These are phyloP conservation scores for Gynostemma pentaphyllum DNA, from an alignment of 306 rosid genomes.

Conservation along the genomic window DNA sequence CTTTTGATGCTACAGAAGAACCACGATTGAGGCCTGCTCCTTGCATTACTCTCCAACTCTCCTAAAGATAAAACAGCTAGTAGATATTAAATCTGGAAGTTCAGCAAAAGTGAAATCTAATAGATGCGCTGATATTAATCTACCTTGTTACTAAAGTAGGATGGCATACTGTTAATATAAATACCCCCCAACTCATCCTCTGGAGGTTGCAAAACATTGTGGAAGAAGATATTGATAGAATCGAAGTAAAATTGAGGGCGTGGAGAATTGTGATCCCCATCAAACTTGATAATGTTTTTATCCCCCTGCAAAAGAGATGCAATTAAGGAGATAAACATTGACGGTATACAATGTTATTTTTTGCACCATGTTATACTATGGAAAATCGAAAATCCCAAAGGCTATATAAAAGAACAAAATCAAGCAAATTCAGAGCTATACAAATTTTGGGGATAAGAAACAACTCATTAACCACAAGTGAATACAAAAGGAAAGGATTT, in stretches of 20 bases:
- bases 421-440: background rate
- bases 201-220: constrained; percentile 88
- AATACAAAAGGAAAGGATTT: constrained; percentile 3
- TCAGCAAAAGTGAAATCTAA: constrained; percentile 14
- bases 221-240: constrained; percentile 81
- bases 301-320: constrained; percentile 59
- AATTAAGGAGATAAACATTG: constrained; percentile 4
- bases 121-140: constrained; percentile 21
- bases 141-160: constrained; percentile 68
- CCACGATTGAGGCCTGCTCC: constrained; percentile 25
- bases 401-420: background rate
- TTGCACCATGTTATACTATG: background rate
- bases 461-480: background rate
- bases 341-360: background rate
- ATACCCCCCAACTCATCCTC: constrained; percentile 71
- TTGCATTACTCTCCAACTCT: constrained; percentile 52
- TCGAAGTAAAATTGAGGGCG: constrained; percentile 91
- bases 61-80: constrained; percentile 29
- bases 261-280: constrained; percentile 98
- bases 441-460: background rate
- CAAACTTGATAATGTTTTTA: constrained; percentile 79
- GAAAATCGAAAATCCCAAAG: no score
- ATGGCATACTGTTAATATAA: constrained; percentile 46
- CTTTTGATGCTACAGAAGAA: constrained; percentile 47
- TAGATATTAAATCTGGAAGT: constrained; percentile 11